These are phyloP conservation scores for Staphylotrichum tortipilum DNA, from an alignment of 495 filamentous ascomycete genomes.

Conservation along the genomic window DNA sequence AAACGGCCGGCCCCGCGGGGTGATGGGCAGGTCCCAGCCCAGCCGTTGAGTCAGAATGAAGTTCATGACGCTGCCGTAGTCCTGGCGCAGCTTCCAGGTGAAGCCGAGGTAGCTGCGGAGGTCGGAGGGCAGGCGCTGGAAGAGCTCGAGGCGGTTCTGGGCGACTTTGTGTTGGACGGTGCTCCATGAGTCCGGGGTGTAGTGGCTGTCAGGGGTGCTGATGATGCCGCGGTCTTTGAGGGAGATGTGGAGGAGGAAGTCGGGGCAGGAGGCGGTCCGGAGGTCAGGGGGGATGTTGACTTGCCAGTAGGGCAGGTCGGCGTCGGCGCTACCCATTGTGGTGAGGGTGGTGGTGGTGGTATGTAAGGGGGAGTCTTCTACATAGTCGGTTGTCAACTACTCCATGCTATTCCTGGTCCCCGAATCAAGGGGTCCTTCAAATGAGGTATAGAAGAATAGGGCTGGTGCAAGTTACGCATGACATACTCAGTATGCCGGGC, in stretches of 20 bases:
- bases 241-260: slow-evolving; percentile 50
- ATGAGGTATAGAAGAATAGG: no score
- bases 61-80: slow-evolving; percentile 64
- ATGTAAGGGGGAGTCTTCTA: no score
- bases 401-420: no score
- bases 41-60: slow-evolving; percentile 62
- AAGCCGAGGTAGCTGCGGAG: slow-evolving; percentile 64
- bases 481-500: no score
- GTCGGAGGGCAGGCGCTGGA: slow-evolving; percentile 65
- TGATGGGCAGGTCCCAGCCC: slow-evolving; percentile 45
- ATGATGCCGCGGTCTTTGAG: slow-evolving; percentile 54
- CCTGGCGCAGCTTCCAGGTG: slow-evolving; percentile 48
- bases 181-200: slow-evolving; percentile 51
- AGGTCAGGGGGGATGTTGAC: slow-evolving; percentile 59
- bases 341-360: no score
- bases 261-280: slow-evolving; percentile 58
- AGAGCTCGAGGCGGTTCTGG: slow-evolving; percentile 60
- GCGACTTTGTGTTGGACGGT: slow-evolving; percentile 53
- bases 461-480: no score
- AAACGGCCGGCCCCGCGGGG: slow-evolving; percentile 32
- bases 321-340: slow-evolving; percentile 23
- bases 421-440: no score
- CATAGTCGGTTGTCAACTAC: no score
- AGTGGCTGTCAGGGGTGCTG: slow-evolving; percentile 53
- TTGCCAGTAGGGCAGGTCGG: slow-evolving; percentile 62